Percentiles rank a stretch among this genome's conserved stretches.
Conservation (phyloP, 495 filamentous ascomycete genomes). For the Podospora didyma region DNA sequence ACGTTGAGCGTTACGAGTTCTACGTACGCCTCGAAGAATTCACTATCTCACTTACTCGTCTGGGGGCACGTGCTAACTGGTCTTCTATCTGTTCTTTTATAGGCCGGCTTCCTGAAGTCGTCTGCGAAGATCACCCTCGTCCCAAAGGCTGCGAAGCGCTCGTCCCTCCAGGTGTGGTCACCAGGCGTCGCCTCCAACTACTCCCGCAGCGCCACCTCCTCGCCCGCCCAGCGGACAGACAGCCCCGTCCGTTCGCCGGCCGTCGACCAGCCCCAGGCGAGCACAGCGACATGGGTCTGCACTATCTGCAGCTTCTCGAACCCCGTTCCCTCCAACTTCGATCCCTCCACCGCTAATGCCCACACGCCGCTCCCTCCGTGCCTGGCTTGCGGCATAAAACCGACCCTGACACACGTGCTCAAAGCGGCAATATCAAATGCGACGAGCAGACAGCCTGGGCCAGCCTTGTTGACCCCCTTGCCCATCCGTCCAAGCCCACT, state of each 20-base stretch:
- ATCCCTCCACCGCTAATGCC: conserved; percentile 68
- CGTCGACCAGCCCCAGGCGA: conserved; percentile 44
- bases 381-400: conserved; percentile 90
- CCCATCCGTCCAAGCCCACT: conserved; percentile 21
- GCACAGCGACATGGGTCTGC: conserved; percentile 90
- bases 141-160: conserved; percentile 64
- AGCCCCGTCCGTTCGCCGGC: conserved; percentile 46
- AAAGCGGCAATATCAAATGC: conserved; percentile 78
- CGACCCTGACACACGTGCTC: conserved; percentile 70
- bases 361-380: conserved; percentile 80
- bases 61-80: conserved; percentile 8
- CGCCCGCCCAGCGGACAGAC: conserved; percentile 46
- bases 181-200: conserved; percentile 29
- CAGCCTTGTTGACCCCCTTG: conserved; percentile 25
- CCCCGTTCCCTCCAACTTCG: conserved; percentile 87
- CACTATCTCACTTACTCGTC: background rate
- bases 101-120: conserved; percentile 94
- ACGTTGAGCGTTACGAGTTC: conserved; percentile 86
- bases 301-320: conserved; percentile 98
- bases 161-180: conserved; percentile 44
- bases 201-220: conserved; percentile 40
- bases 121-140: conserved; percentile 89
- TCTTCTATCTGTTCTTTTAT: conserved; percentile 15
- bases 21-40: conserved; percentile 75
- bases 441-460: conserved; percentile 43